A percentile compares a stretch with the other conserved stretches of the same genome.
Conservation (phyloP, 1,139 yeast genomes). For the Nadsonia starkeyi-henricii region DNA sequence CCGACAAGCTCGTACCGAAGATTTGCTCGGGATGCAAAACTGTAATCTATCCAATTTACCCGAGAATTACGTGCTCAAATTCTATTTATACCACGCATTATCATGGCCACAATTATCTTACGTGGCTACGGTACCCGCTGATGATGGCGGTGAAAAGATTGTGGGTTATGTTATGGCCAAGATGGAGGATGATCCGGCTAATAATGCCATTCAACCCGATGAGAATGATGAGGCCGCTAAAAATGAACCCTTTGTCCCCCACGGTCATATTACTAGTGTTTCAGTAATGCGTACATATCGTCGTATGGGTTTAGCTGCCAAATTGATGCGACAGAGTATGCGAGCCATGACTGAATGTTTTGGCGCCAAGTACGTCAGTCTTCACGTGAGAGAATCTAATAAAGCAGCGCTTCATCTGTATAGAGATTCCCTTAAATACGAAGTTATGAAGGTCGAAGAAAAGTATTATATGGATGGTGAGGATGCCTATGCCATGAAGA, state of each 20-base stretch:
- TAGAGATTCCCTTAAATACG: conserved; percentile 72
- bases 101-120: conserved; percentile 98
- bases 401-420: conserved; percentile 89
- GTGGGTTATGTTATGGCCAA: conserved; percentile 93
- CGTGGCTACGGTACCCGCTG: conserved; percentile 65
- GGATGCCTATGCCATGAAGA: conserved; percentile 93
- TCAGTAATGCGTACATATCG: conserved; percentile 94
- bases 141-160: conserved; percentile 42
- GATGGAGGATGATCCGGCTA: conserved; percentile 57
- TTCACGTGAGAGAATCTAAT: conserved; percentile 89
- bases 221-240: conserved; percentile 47
- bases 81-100: conserved; percentile 81
- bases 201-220: conserved; percentile 15
- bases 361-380: conserved; percentile 69
- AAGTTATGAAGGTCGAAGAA: conserved; percentile 64
- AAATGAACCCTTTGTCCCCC: conserved; percentile 30
- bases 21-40: conserved; percentile 91
- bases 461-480: conserved; percentile 94
- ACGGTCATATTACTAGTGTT: conserved; percentile 88
- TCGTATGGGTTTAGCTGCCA: conserved; percentile 89
- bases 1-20: conserved; percentile 76
- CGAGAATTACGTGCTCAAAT: conserved; percentile 84
- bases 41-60: conserved; percentile 89
- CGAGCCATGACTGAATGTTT: conserved; percentile 73
- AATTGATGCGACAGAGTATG: conserved; percentile 75